Evolutionary conservation across 176 grass and related monocot species (phyloP).

Genomic region (Carex kokanica): DNA sequence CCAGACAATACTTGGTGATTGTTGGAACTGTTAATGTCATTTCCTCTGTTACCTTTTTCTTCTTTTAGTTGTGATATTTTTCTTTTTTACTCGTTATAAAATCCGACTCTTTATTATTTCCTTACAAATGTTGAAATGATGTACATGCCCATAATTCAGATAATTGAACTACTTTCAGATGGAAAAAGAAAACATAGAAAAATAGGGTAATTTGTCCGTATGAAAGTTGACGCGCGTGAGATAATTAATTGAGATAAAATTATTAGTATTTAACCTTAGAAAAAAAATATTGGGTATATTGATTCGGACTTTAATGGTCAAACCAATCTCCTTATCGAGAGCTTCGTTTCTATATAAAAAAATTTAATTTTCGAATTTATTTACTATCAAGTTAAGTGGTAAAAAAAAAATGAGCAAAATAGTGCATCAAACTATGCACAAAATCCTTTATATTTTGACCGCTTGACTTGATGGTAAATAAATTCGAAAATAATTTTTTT

Average conservation of each 20-base stretch:
- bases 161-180: not conserved
- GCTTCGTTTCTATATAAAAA: no score
- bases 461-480: no score
- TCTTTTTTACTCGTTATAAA: not conserved
- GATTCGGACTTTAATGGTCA: not conserved
- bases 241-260: not conserved
- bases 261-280: not conserved
- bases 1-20: slow-evolving; percentile 27
- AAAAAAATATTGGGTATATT: not conserved
- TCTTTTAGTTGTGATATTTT: not conserved
- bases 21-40: slow-evolving; percentile 25
- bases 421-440: no score
- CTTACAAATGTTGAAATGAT: not conserved
- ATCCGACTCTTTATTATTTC: not conserved
- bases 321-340: no score
- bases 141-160: not conserved
- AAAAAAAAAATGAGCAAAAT: no score
- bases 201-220: not conserved
- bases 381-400: no score
- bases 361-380: no score
- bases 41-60: not conserved
- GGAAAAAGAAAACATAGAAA: not conserved
- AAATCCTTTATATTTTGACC: no score
- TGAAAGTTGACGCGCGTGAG: not conserved
- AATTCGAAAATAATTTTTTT: no score